Evolutionary conservation across 495 filamentous ascomycete genomes (phyloP).

Genomic region (Podospora pseudopauciseta): DNA sequence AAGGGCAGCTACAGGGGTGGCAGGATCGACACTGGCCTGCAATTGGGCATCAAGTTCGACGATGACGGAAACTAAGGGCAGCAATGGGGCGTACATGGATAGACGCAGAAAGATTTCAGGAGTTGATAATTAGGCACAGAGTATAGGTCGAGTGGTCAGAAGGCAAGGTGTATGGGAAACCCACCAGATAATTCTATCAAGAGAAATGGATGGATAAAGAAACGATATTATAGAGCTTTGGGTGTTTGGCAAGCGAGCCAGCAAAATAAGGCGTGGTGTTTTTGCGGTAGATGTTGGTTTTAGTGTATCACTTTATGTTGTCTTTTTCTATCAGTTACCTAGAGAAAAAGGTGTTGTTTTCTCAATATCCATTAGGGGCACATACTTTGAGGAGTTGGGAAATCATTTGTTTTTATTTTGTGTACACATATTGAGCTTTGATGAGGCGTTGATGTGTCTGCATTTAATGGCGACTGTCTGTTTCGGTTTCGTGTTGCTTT

Average conservation of each 20-base stretch:
- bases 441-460: too few species aligned
- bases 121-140: neutral
- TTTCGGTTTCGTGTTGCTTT: too few species aligned
- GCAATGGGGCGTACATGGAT: too few species aligned
- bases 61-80: slow-evolving; percentile 46
- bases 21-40: slow-evolving; percentile 67
- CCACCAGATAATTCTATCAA: neutral
- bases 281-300: neutral
- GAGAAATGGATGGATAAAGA: neutral
- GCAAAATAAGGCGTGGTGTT: neutral
- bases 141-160: neutral
- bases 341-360: too few species aligned
- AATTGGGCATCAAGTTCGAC: slow-evolving; percentile 83
- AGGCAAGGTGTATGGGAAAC: neutral
- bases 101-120: neutral
- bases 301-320: neutral
- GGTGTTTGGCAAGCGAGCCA: neutral
- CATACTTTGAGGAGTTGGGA: too few species aligned
- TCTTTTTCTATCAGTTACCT: neutral
- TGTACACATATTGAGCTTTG: too few species aligned
- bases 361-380: too few species aligned
- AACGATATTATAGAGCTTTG: neutral
- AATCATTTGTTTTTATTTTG: too few species aligned
- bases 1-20: slow-evolving; percentile 84
- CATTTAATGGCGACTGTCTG: too few species aligned